Evolutionary conservation across 805 yeast species (phyloP), one percentile per base, ranked within the genome.

Genomic region (Teunomyces panamensis): DNA sequence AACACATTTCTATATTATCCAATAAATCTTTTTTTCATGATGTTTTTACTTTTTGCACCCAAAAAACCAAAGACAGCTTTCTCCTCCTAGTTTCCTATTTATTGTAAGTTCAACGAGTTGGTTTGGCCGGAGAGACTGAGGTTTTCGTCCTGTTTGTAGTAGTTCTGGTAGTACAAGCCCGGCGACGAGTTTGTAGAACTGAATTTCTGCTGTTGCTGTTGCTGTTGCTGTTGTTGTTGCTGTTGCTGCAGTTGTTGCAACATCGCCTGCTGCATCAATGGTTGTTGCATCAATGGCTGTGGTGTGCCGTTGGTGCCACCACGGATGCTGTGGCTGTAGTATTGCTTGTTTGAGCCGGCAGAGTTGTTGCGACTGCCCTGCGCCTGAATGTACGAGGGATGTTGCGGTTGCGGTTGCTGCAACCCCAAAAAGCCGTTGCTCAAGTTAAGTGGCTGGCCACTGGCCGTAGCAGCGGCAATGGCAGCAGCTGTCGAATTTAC

Each of bases 381-480:
- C 11, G 41, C 4, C 35, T 45, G 17, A 46, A 49, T 45, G 28
- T 52, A 49, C 33, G 47, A 26, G 43, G 55, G 46, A 48, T 60
- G 65, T 32, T 62, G 63, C 1, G 70, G 65, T 52, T 62, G 71
- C 6, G 70, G 68, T 51, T 64, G 71, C 46, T 68, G 74, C 47
- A 66, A 53, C 1, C 64, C 64, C 55, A 63, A 59, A 36, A 62
- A 64, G 20, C 55, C 58, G 48, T 58, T 63, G 55, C 54, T 64
- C 51, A 70, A 55, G 48, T 65, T 72, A 58, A 72, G 64, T 3
- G 77, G 74, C 51, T 73, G 77, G 5, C 77, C 77, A 46, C 74
- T 68, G 5, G 77, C 77, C 9, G 77, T 73, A 9, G 77, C 77
- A 2, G 77, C 75, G 0, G 77, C 77, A 42, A 73, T 73, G 3